Percentiles rank a stretch among this genome's conserved stretches.
phyloP scores from a whole-genome alignment of 768 basidiomycete genomes.

The Chalciporus sphaerocephalus region DNA sequence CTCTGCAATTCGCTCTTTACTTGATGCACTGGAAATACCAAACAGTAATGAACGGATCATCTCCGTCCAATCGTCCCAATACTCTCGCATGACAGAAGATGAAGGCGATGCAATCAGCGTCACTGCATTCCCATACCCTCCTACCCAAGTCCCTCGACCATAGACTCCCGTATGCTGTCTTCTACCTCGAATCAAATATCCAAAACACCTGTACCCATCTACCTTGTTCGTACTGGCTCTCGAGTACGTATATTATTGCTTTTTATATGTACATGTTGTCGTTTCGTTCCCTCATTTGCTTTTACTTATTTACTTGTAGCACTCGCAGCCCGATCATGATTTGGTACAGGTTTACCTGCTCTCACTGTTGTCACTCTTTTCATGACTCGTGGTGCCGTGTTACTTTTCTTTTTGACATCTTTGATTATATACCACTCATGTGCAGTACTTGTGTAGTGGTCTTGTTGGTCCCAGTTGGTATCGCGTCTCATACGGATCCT shows the following conservation, averaged over 20 bases:
- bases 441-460: slow-evolving; percentile 7
- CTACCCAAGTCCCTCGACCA: slow-evolving; percentile 11
- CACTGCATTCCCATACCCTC: slow-evolving; percentile 30
- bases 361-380: slow-evolving; percentile 13
- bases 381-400: slow-evolving; percentile 6
- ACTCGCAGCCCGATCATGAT: slow-evolving; percentile 10
- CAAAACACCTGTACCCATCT: slow-evolving; percentile 5
- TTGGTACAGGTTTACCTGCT: slow-evolving; percentile 13
- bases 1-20: slow-evolving; percentile 54
- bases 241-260: slow-evolving; percentile 13
- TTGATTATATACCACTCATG: slow-evolving; percentile 4
- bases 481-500: not conserved
- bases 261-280: slow-evolving; percentile 6
- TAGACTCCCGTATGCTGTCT: slow-evolving; percentile 2
- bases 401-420: not conserved
- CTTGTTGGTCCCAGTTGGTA: slow-evolving; percentile 2
- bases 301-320: slow-evolving; percentile 7
- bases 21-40: slow-evolving; percentile 58
- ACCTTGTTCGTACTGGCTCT: slow-evolving; percentile 9
- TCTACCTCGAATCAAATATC: not conserved
- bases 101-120: slow-evolving; percentile 24
- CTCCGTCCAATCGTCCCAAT: slow-evolving; percentile 53
- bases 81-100: slow-evolving; percentile 27
- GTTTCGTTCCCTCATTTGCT: not conserved
- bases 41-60: slow-evolving; percentile 49